Percentiles rank a stretch among this genome's conserved stretches.
Conservation (phyloP, 352 stramenopile species). For the Pilasporangium apinafurcum region DNA sequence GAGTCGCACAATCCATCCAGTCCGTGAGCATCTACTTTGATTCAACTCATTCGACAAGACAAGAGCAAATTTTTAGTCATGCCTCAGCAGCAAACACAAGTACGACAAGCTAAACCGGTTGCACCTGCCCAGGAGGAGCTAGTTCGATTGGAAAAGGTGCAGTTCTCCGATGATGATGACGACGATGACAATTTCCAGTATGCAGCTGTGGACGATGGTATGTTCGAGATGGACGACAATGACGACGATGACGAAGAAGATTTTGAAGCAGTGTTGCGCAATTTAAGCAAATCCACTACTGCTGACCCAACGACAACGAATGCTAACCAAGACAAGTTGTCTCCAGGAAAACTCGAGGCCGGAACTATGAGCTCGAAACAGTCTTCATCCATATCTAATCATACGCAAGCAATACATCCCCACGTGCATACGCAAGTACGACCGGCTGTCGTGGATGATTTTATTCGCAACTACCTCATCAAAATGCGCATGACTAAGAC, state of each 20-base stretch:
- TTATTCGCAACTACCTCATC: slow-evolving; percentile 95
- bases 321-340: slow-evolving; percentile 7
- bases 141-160: slow-evolving; percentile 82
- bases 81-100: slow-evolving; percentile 8
- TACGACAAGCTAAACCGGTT: background rate
- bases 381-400: background rate
- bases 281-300: slow-evolving; percentile 58
- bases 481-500: slow-evolving; percentile 87
- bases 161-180: slow-evolving; percentile 82
- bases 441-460: slow-evolving; percentile 91
- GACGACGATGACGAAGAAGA: slow-evolving; percentile 72
- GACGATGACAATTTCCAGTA: slow-evolving; percentile 84
- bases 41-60: too few species aligned
- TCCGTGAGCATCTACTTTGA: too few species aligned
- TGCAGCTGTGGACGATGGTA: slow-evolving; percentile 57
- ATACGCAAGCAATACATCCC: slow-evolving; percentile 12
- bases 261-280: slow-evolving; percentile 76
- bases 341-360: slow-evolving; percentile 7
- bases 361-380: background rate
- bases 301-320: slow-evolving; percentile 5
- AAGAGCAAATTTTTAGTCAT: slow-evolving; percentile 3
- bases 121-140: slow-evolving; percentile 46
- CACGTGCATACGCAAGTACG: slow-evolving; percentile 60
- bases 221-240: slow-evolving; percentile 31
- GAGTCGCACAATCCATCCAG: too few species aligned